These are phyloP conservation scores for Logfia minima DNA, from an alignment of 129 eudicot species.

Conservation along the genomic window DNA sequence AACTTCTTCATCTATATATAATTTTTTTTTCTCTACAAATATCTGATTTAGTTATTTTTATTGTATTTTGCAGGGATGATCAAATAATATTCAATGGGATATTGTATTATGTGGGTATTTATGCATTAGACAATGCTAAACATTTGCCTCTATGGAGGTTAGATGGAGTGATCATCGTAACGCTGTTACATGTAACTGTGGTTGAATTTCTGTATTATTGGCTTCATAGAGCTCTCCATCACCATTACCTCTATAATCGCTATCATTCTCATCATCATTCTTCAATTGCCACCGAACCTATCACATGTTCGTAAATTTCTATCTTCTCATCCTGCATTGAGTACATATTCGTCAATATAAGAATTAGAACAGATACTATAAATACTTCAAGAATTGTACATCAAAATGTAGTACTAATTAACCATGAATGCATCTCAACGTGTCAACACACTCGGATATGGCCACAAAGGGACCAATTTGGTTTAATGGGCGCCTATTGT, in stretches of 20 bases:
- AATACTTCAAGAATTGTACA: background rate
- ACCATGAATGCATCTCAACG: background rate
- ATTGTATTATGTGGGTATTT: constrained; percentile 36
- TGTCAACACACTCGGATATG: background rate
- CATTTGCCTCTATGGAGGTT: constrained; percentile 61
- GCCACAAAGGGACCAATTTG: background rate
- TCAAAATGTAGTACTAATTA: background rate
- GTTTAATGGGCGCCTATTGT: background rate
- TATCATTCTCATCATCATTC: constrained; percentile 83
- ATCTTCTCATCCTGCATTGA: background rate
- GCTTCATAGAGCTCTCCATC: constrained; percentile 79
- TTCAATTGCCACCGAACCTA: constrained; percentile 68
- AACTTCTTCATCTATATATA: no score
- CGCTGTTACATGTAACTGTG: constrained; percentile 46
- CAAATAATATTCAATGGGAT: constrained; percentile 58
- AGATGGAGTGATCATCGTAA: constrained; percentile 49
- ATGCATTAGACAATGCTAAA: background rate
- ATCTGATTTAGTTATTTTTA: no score
- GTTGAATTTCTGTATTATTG: constrained; percentile 78
- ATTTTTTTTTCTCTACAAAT: no score
- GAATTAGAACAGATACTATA: background rate
- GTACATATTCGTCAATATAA: background rate
- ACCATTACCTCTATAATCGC: constrained; percentile 68
- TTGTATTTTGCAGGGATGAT: constrained; percentile 58
- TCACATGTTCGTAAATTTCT: constrained; percentile 45